phyloP scores from a whole-genome alignment of 768 basidiomycete genomes.

The Coprinopsis sp. region DNA sequence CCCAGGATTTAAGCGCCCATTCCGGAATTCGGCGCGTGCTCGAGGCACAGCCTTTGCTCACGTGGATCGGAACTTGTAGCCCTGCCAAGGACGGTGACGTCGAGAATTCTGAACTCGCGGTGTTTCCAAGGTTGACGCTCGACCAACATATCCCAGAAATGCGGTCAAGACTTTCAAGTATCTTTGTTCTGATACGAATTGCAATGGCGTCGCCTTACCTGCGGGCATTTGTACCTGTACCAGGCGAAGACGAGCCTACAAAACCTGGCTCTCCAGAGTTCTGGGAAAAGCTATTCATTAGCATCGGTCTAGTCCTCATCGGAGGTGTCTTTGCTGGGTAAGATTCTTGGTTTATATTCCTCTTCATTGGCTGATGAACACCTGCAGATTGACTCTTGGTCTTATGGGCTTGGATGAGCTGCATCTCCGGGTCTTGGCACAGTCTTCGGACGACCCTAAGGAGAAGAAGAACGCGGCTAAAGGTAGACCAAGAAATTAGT shows the following conservation, averaged over 20 bases:
- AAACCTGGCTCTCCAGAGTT: slow-evolving; percentile 58
- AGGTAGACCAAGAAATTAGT: slow-evolving; percentile 36
- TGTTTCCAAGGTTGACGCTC: too few species aligned
- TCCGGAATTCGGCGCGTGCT: too few species aligned
- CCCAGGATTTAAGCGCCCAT: too few species aligned
- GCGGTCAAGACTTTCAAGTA: not conserved
- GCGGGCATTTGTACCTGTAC: not conserved
- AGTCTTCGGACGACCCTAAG: slow-evolving; percentile 67
- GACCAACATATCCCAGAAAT: not conserved
- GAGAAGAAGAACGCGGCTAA: slow-evolving; percentile 69
- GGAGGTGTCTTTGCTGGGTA: slow-evolving; percentile 95
- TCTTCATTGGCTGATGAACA: not conserved
- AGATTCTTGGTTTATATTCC: not conserved
- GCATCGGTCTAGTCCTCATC: slow-evolving; percentile 64
- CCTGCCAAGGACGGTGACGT: too few species aligned
- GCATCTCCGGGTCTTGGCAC: slow-evolving; percentile 79
- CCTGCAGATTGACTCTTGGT: slow-evolving; percentile 73
- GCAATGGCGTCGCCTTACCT: not conserved
- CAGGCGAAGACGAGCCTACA: slow-evolving; percentile 12
- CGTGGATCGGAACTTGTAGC: too few species aligned
- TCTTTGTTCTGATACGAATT: not conserved
- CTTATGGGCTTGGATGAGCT: slow-evolving; percentile 93
- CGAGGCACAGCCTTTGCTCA: too few species aligned
- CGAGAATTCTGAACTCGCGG: too few species aligned
- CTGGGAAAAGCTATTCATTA: slow-evolving; percentile 67